These are phyloP conservation scores for Claviceps pazoutovae DNA, from an alignment of 2,329 filamentous ascomycete genomes.

Conservation along the genomic window DNA sequence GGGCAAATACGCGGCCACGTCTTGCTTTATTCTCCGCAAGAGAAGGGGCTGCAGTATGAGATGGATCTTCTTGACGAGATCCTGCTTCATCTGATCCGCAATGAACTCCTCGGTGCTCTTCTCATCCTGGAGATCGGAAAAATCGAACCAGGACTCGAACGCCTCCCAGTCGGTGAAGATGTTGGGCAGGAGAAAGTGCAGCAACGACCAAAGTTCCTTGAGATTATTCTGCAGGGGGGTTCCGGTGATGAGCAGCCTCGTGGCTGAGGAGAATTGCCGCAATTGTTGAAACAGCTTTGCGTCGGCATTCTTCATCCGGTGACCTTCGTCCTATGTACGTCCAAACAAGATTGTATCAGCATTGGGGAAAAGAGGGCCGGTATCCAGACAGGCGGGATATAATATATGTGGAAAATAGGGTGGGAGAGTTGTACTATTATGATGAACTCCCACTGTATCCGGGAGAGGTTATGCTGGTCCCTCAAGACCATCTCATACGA, in stretches of 20 bases:
- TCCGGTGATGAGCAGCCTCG: constrained; percentile 82
- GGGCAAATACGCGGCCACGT: constrained; percentile 81
- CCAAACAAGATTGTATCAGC: neutral
- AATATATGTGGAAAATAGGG: neutral
- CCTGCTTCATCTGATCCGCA: constrained; percentile 51
- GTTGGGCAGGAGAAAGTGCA: constrained; percentile 84
- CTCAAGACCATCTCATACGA: constrained; percentile 94
- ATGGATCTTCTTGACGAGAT: constrained; percentile 60
- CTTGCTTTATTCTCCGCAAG: constrained; percentile 76
- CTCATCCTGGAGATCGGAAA: constrained; percentile 79
- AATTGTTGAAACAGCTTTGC: constrained; percentile 83
- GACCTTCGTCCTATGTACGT: constrained; percentile 66
- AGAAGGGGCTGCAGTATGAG: constrained; percentile 85
- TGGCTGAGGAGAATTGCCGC: constrained; percentile 77
- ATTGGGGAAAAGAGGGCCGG: neutral
- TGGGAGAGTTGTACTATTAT: constrained; percentile 52
- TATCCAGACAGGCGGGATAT: too few relatives aligned
- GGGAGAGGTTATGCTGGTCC: constrained; percentile 66
- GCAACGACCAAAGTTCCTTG: constrained; percentile 82
- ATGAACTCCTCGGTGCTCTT: constrained; percentile 65
- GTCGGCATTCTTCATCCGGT: constrained; percentile 93
- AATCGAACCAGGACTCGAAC: constrained; percentile 95
- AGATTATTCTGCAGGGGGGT: constrained; percentile 94
- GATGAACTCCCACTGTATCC: constrained; percentile 93
- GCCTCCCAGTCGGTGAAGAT: constrained; percentile 89